Evolutionary conservation across 2,329 filamentous ascomycete genomes (phyloP), one percentile per base, ranked within the genome.

Genomic region (Penicillium nordicum): DNA sequence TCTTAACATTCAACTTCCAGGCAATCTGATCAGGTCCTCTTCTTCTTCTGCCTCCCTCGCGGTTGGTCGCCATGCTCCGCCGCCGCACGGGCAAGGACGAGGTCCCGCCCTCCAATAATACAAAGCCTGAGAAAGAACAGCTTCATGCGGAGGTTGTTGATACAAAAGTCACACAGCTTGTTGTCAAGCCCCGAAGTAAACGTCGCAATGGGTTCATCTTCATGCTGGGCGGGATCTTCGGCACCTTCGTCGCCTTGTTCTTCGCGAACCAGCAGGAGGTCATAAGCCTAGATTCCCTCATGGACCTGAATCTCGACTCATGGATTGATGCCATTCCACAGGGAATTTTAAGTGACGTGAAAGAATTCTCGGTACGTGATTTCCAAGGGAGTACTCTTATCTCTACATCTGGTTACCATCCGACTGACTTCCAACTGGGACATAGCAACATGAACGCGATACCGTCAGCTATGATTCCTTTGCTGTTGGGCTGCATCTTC

Each of bases 401-500:
- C 57, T 29, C 46, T 55, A 44, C 23, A 36, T 38, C 29, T 41
- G 18, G 12, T 36, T 50, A 29, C 25, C 50, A 50, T 44, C 21
- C 18, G 42, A 58, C 58, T 63, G 46, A 65, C 45, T 38, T 52
- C 32, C 12, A 27, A 25, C 36, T 44, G 40, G 41, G 36, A 18
- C 14, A 43, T 61, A 77, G 88, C 89, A 90, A 78, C 87, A 88
- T 67, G 92, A 97, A 76, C 88, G 90, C 63, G 91, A 95, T 64
- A 84, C 90, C 42, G 88, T 96, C 62, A 89, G 88, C 67, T 96
- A 96, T 75, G 94, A 99, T 77, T 90, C 92, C 6, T 99, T 99
- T 70, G 85, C 92, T 1, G 89, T 97, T 45, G 95, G 94, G 5
- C 77, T 94, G 30, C 89, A 95, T 67, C 88, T 92, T 21, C 86